Percentiles rank a stretch among this genome's conserved stretches.
Evolutionary conservation across 257 asterid species (phyloP).

Genomic region (Fraxinus anomala): DNA sequence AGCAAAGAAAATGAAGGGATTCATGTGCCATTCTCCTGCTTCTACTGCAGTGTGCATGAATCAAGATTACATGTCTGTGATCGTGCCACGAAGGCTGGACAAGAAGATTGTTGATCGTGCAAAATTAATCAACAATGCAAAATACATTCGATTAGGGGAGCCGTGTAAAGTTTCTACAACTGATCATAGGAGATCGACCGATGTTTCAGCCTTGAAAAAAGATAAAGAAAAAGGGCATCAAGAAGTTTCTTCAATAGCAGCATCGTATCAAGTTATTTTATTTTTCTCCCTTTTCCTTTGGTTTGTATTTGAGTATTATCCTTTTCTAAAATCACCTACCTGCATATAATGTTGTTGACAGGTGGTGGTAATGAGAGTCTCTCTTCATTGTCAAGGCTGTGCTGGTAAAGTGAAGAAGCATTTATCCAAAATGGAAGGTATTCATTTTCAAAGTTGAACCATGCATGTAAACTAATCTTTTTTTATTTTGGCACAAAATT

Average conservation of each 20-base stretch:
- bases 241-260: conserved; percentile 33
- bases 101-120: conserved; percentile 24
- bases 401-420: conserved; percentile 82
- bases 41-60: conserved; percentile 66
- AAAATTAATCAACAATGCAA: conserved; percentile 26
- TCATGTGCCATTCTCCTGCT: conserved; percentile 58
- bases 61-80: conserved; percentile 46
- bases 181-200: conserved; percentile 22
- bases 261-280: conserved; percentile 44
- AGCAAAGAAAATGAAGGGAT: conserved; percentile 60
- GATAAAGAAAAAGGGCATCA: conserved; percentile 27
- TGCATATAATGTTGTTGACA: conserved; percentile 24
- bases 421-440: conserved; percentile 87
- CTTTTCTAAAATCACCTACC: neutral
- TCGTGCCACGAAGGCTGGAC: conserved; percentile 30
- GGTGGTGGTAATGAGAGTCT: conserved; percentile 92
- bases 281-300: neutral
- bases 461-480: neutral
- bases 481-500: neutral
- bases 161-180: conserved; percentile 19
- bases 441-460: neutral
- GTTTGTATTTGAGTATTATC: neutral
- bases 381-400: conserved; percentile 88
- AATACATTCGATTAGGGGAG: conserved; percentile 36
- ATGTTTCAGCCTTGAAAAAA: conserved; percentile 28